Evolutionary conservation across 441 rosid species (phyloP).

Genomic region (Populus hybrid): DNA sequence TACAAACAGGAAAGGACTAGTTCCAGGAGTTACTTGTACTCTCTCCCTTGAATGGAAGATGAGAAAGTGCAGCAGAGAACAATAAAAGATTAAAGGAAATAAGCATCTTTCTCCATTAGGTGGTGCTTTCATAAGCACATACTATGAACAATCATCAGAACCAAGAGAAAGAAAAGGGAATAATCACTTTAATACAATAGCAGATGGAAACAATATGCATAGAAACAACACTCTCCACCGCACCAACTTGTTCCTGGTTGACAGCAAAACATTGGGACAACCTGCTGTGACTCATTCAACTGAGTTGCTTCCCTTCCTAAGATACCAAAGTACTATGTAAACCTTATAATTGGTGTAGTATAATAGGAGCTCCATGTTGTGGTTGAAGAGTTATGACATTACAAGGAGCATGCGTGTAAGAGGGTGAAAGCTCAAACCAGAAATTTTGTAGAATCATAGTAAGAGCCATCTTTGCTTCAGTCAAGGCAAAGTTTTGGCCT

Average conservation of each 20-base stretch:
- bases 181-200: background rate
- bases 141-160: background rate
- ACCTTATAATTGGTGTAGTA: no score
- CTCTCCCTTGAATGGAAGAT: no score
- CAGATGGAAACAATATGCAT: background rate
- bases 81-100: background rate
- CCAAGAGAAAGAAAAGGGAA: background rate
- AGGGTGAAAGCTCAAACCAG: conserved; percentile 27
- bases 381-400: no score
- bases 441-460: conserved; percentile 43
- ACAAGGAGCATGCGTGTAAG: no score
- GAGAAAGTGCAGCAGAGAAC: background rate
- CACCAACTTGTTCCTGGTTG: no score
- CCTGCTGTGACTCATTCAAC: no score
- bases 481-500: conserved; percentile 45
- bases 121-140: background rate
- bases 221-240: no score
- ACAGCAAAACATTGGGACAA: no score
- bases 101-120: background rate
- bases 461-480: conserved; percentile 49
- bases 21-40: background rate
- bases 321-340: no score
- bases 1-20: background rate
- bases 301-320: no score
- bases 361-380: no score